Conservation (phyloP, 208 protist species). For the Leptomonas pyrrhocoris region DNA sequence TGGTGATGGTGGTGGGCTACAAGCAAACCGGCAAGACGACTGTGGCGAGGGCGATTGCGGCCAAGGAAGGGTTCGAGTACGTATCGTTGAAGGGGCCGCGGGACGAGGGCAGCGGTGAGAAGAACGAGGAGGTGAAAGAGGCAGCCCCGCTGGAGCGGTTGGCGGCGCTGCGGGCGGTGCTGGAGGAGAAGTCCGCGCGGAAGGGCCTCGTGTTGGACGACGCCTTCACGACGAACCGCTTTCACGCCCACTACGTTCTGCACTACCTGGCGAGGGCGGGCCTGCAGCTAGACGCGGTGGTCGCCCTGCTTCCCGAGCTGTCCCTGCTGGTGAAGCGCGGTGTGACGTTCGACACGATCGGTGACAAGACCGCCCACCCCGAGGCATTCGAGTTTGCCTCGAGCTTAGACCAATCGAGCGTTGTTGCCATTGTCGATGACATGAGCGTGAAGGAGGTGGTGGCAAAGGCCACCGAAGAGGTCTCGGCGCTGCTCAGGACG, state of each 20-base stretch:
- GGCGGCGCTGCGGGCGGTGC: conserved; percentile 39
- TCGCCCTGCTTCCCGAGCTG: conserved; percentile 61
- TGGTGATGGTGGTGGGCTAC: conserved; percentile 83
- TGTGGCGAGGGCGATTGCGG: conserved; percentile 64
- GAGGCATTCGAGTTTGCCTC: conserved; percentile 83
- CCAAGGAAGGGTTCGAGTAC: conserved; percentile 62
- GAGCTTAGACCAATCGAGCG: conserved; percentile 36
- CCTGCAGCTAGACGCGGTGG: conserved; percentile 64
- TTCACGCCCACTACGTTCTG: conserved; percentile 76
- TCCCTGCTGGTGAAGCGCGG: conserved; percentile 46
- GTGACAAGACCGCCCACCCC: conserved; percentile 61
- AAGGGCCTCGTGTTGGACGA: conserved; percentile 86
- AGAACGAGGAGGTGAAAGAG: conserved; percentile 24
- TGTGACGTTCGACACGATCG: conserved; percentile 42
- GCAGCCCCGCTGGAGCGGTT: conserved; percentile 35
- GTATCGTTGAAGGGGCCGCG: conserved; percentile 45
- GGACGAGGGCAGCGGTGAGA: conserved; percentile 9
- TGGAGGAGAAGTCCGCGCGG: conserved; percentile 46
- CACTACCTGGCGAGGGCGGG: conserved; percentile 56
- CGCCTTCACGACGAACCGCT: conserved; percentile 67
- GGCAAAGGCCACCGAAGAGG: conserved; percentile 34
- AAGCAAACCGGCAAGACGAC: conserved; percentile 71
- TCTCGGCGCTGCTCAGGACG: conserved; percentile 37
- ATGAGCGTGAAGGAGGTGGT: conserved; percentile 42
- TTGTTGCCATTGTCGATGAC: conserved; percentile 58